Base-by-base conservation (phyloP, 176 grass and related monocot genomes). In the Olyra latifolia region DNA sequence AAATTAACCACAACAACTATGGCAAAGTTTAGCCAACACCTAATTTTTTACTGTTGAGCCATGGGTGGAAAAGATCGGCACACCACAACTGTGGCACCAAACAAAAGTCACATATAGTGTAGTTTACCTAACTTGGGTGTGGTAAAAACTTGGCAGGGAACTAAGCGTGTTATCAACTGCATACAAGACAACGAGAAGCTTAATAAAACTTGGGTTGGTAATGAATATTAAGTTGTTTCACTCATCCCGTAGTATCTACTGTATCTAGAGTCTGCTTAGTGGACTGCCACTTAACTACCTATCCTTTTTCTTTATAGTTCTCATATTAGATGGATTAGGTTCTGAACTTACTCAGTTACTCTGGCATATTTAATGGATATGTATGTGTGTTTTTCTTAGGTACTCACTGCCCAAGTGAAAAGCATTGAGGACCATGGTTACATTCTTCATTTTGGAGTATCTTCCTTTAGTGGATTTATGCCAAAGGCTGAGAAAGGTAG, bases 391-490 rank as follows among this genome's bases (percentile, higher is more conserved):
- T 17, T 70, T 75, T 71, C 75, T 48, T 72, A 98, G 95, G 88
- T 87, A 81, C 87, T 98, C 69, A 74, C 88, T 77, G 85, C 92
- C 55, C 95, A 98, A 88, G 90, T 98, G 60, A 95, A 95, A 88
- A 98, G 92, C 63, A 22, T 93, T 16, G 95, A 98, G 88, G 95
- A 95, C 76, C 95, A 95, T 83, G 95, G 95, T 83, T 98, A 94
- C 77, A 93, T 98, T 94, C 92, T 98, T 86, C 86, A 89, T 83
- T 98, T 98, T 23, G 95, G 95, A 81, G 89, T 88, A 53, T 83
- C 92, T 29, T 64, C 85, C 60, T 94, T 98, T 80, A 94, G 77
- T 83, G 95, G 95, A 69, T 98, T 98, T 87, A 87, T 98, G 92
- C 95, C 79, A 76, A 98, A 80, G 73, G 45, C 62, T 83, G 74